These are phyloP conservation scores for Kwoniella shivajii DNA, from an alignment of 1,284 basidiomycete genomes.

Conservation along the genomic window DNA sequence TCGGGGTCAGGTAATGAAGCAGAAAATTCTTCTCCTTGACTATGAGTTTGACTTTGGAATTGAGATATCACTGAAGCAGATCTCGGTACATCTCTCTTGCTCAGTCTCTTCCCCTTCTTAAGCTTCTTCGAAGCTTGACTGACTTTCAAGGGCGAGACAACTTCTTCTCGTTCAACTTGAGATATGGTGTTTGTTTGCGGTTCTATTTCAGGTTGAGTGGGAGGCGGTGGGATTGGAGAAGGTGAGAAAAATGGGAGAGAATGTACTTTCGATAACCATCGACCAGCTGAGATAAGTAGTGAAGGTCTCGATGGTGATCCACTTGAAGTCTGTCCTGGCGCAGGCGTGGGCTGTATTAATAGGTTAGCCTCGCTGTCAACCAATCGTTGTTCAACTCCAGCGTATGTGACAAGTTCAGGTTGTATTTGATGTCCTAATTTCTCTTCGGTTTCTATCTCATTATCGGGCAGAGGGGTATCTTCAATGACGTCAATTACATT, in stretches of 20 bases:
- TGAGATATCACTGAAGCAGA: background rate
- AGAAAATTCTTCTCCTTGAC: too few species aligned
- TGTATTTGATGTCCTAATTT: background rate
- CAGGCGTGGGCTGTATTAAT: background rate
- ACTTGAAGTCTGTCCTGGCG: background rate
- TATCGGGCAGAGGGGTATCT: too few species aligned
- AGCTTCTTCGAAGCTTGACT: background rate
- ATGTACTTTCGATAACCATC: conserved; percentile 33
- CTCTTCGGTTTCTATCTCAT: background rate
- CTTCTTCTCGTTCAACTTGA: background rate
- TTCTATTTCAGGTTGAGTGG: background rate
- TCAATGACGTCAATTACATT: too few species aligned
- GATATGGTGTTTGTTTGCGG: background rate
- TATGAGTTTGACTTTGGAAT: too few species aligned
- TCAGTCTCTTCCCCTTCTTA: background rate
- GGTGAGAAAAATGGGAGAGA: conserved; percentile 24
- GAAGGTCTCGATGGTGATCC: conserved; percentile 14
- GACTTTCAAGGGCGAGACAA: background rate
- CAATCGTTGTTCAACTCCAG: too few species aligned
- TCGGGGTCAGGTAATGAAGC: background rate
- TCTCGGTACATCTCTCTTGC: background rate
- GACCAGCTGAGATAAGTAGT: conserved; percentile 28
- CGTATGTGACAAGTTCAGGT: too few species aligned
- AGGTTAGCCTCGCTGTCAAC: too few species aligned
- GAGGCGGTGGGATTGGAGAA: background rate